phyloP scores from a whole-genome alignment of 83 land plant genomes.

The Picea mariana region DNA sequence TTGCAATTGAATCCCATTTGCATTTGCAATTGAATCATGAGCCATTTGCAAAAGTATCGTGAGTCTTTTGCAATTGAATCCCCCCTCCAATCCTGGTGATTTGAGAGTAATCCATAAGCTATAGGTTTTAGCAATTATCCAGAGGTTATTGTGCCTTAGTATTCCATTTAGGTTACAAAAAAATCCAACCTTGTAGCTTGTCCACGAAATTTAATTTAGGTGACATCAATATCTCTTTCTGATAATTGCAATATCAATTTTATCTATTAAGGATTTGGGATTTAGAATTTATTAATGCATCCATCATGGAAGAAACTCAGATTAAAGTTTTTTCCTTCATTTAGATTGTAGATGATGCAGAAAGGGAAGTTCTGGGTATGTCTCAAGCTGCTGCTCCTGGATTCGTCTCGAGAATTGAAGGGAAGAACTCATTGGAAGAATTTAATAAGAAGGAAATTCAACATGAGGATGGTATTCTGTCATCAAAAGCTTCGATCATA shows the following conservation, averaged over 20 bases:
- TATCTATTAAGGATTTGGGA: not conserved
- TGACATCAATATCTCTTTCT: not conserved
- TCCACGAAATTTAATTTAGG: not conserved
- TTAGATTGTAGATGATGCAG: slow-evolving; percentile 27
- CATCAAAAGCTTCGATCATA: slow-evolving; percentile 3
- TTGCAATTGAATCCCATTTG: no score
- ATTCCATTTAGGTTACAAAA: no score
- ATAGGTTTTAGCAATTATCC: not conserved
- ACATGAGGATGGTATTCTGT: not conserved
- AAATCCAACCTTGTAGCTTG: not conserved
- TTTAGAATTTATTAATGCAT: no score
- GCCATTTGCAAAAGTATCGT: no score
- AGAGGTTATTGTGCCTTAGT: not conserved
- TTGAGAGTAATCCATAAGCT: not conserved
- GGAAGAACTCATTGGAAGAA: not conserved
- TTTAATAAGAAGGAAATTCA: slow-evolving; percentile 4
- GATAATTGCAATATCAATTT: not conserved
- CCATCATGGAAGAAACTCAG: no score
- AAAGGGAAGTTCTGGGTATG: slow-evolving; percentile 16
- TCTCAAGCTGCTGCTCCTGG: slow-evolving; percentile 4
- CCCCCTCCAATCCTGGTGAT: no score
- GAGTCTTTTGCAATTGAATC: no score
- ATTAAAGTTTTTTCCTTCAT: no score
- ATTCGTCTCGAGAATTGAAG: not conserved
- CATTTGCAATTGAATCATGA: no score